Evolutionary conservation across 225 moss, liverwort and hornwort species (phyloP), one percentile per base, ranked within the genome.

Genomic region (Takakia lepidozioides): DNA sequence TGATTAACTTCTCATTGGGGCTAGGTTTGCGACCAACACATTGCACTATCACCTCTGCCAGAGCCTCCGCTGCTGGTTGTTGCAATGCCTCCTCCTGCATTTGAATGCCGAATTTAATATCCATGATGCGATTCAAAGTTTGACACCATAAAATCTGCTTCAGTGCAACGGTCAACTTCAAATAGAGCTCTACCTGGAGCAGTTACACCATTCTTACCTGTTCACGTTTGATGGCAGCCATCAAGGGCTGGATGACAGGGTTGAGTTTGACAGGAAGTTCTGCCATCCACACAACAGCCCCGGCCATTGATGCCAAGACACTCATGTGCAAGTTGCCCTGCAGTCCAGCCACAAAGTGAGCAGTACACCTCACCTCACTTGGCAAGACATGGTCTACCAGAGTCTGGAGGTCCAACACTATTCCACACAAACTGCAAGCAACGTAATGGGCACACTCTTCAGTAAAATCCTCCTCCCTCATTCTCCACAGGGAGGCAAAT

Each of bases 261-360:
- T 92, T 92, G 18, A 92, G 78, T 53, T 87, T 92, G 18, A 74
- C 68, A 21, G 91, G 81, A 34, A 92, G 86, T 57, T 76, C 84
- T 34, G 86, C 76, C 78, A 92, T 86, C 91, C 91, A 92, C 30
- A 92, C 91, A 61, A 92, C 78, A 60, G 91, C 91, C 54, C 91
- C 84, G 46, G 91, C 91, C 45, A 92, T 68, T 69, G 86, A 86
- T 60, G 91, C 86, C 49, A 86, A 43, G 37, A 92, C 91, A 58
- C 86, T 92, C 51, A 84, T 71, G 52, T 92, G 91, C 24, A 92
- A 54, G 65, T 92, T 92, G 32, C 73, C 78, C 91, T 92, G 84
- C 65, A 72, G 32, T 32, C 7, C 32, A 32, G n/a, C n/a, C n/a
- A n/a, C n/a, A n/a, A n/a, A n/a, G n/a, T n/a, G n/a, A n/a, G n/a